Conservation (phyloP, 768 basidiomycete genomes). For the Gymnopilus dilepis region DNA sequence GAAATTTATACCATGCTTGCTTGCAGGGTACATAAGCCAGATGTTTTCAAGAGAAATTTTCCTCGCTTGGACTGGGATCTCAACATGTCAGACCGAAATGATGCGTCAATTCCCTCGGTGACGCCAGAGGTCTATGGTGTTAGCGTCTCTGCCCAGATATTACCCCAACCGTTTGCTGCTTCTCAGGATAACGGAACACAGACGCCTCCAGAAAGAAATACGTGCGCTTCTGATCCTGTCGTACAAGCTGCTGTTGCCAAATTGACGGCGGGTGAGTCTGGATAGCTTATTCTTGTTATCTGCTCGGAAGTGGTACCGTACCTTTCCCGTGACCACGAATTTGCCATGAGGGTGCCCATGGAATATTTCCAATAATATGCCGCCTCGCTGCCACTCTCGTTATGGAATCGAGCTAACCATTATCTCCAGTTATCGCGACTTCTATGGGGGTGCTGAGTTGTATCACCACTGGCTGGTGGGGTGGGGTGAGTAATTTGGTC, state of each 20-base stretch:
- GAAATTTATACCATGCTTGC: constrained; percentile 77
- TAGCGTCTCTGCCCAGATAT: background rate
- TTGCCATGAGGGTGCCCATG: background rate
- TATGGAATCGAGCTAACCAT: constrained; percentile 13
- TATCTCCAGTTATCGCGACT: constrained; percentile 59
- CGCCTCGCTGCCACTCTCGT: too few species aligned
- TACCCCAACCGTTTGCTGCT: background rate
- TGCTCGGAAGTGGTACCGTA: background rate
- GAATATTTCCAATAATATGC: constrained; percentile 5
- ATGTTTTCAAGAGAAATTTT: constrained; percentile 42
- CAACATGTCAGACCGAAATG: background rate
- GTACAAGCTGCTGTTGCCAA: constrained; percentile 77
- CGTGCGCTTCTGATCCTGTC: constrained; percentile 71
- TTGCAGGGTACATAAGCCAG: constrained; percentile 71
- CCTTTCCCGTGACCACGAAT: background rate
- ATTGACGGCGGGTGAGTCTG: constrained; percentile 59
- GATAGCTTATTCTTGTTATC: constrained; percentile 19
- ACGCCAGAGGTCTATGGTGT: background rate
- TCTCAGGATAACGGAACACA: constrained; percentile 6
- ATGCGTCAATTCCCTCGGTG: background rate
- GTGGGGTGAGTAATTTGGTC: constrained; percentile 55
- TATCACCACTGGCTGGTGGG: constrained; percentile 88
- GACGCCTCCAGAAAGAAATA: constrained; percentile 21
- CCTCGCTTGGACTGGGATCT: constrained; percentile 20
- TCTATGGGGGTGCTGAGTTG: constrained; percentile 76